phyloP scores from a whole-genome alignment of 139 green algal genomes.

The Chlorella sp. region DNA sequence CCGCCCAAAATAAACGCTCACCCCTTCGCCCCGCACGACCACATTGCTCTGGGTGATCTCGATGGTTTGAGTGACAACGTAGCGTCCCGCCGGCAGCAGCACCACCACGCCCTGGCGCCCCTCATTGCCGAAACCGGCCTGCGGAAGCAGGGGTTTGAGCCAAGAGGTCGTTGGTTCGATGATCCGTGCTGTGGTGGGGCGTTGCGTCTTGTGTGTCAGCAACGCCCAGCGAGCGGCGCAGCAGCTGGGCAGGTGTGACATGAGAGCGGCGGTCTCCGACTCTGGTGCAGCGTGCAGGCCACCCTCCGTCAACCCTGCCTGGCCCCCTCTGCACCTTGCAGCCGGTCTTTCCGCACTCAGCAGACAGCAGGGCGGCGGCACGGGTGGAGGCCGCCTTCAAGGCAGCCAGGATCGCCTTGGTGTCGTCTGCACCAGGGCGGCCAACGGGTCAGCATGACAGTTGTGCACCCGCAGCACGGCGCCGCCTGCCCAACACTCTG shows the following conservation, averaged over 20 bases:
- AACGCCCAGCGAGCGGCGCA: neutral
- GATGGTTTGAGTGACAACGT: neutral
- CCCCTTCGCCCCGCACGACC: constrained; percentile 15
- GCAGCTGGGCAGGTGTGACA: neutral
- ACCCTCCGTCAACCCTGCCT: too few relatives aligned
- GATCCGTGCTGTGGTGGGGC: too few relatives aligned
- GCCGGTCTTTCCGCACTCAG: neutral
- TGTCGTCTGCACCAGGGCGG: neutral
- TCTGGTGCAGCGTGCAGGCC: too few relatives aligned
- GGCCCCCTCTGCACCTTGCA: neutral
- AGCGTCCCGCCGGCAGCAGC: constrained; percentile 8
- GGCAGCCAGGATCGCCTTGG: neutral
- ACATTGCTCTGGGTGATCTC: constrained; percentile 29
- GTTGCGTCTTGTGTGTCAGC: neutral
- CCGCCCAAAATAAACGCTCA: neutral
- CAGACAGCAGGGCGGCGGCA: neutral
- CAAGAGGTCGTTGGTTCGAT: too few relatives aligned
- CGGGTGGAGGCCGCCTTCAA: neutral
- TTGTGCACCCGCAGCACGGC: neutral
- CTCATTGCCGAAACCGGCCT: constrained; percentile 9
- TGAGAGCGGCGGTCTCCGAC: too few relatives aligned
- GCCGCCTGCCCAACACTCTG: too few relatives aligned
- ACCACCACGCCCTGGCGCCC: neutral
- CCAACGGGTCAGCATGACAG: neutral
- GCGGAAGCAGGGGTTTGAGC: neutral